Conservation (phyloP, 371 early-diverging fungal species). For the Mucor circinelloides region DNA sequence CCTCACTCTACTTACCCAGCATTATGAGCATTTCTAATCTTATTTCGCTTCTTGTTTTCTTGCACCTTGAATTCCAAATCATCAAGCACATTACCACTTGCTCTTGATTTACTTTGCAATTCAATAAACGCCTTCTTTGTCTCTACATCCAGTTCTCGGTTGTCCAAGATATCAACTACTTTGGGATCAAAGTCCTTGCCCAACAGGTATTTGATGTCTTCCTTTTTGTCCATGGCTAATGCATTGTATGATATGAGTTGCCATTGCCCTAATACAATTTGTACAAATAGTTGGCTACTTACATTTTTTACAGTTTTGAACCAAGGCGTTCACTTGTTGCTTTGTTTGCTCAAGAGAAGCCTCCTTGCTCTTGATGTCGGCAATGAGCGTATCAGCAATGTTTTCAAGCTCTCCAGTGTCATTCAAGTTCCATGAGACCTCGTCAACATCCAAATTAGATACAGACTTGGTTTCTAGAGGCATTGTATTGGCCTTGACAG, state of each 20-base stretch:
- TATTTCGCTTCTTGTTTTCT: constrained; percentile 15
- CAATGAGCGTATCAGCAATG: constrained; percentile 8
- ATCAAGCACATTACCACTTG: neutral
- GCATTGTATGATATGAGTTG: too few species aligned
- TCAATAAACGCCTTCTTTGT: neutral
- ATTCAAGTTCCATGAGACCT: constrained; percentile 13
- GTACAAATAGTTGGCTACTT: too few species aligned
- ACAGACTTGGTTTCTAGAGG: neutral
- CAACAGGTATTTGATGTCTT: constrained; percentile 14
- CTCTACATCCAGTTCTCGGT: constrained; percentile 17
- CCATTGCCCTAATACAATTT: neutral
- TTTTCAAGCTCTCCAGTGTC: constrained; percentile 13
- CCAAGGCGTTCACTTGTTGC: neutral
- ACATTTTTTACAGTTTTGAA: constrained; percentile 14
- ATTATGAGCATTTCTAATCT: constrained; percentile 9
- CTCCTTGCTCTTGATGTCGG: neutral
- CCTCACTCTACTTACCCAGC: constrained; percentile 8
- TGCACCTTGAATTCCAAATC: constrained; percentile 18
- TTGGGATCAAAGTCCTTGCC: neutral
- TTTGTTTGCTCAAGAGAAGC: neutral
- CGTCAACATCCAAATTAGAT: neutral
- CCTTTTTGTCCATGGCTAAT: constrained; percentile 19
- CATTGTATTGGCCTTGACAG: neutral
- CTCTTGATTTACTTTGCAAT: neutral
- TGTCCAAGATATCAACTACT: constrained; percentile 9